Base-by-base conservation (phyloP, 192 early-diverging fungal species). In the Allomyces macrogynus region DNA sequence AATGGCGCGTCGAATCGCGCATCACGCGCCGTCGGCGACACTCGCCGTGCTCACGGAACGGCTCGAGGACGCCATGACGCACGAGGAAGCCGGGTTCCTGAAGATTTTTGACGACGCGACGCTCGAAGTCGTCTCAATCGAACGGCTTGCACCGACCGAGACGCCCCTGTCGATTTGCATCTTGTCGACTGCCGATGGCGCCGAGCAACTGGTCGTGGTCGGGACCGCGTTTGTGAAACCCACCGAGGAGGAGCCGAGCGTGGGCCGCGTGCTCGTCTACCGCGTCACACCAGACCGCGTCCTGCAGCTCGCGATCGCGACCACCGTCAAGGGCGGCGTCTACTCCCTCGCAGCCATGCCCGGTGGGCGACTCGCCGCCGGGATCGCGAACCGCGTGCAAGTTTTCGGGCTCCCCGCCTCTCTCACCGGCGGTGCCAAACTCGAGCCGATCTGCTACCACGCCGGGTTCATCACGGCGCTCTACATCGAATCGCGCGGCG, bases 181-280 rank as follows among this genome's bases (percentile, higher is more conserved):
- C 54, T n/a, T 65, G 26, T 23, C 65, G 66, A 16, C 49, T 43
- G 64, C 61, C 42, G 10, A 61, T 20, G 67, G 75, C 54, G 10
- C 72, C 25, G 63, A 68, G n/a, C 71, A 69, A 23, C 90, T 77
- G 67, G 78, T 84, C 70, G 80, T 86, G 25, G 74, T 88, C 49
- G 92, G 92, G n/a, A 92, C 92, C 10, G 79, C 84, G 23, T 71
- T 80, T 32, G 71, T 78, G 22, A 42, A 70, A 62, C 77, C 79
- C 10, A 75, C 67, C 25, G 76, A 85, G 61, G 81, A 84, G 49
- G 81, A 92, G 7, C 81, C 84, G 7, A 66, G 63, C n/a, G 77
- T 72, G 20, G 95, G 93, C 20, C 74, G 92, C 8, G 75, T 96
- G 4, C 65, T 92, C 32, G 74, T 88, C 14, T 76, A 87, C 62